Evolutionary conservation across 306 rosid species (phyloP).

Genomic region (Vigna angularis): DNA sequence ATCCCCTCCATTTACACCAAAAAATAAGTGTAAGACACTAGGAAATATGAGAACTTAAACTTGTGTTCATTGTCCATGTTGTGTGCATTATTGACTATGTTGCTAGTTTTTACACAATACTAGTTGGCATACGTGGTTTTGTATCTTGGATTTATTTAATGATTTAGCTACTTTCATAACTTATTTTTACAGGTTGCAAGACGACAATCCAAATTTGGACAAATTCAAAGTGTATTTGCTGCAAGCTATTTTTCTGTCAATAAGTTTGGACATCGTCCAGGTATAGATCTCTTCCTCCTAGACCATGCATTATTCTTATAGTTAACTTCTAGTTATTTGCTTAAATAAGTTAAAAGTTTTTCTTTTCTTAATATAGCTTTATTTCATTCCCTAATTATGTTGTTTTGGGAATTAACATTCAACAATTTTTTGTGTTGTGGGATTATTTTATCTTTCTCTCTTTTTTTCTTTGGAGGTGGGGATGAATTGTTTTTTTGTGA

Average conservation of each 20-base stretch:
- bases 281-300: slow-evolving; percentile 43
- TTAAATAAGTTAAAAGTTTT: neutral
- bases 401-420: slow-evolving; percentile 11
- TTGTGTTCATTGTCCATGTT: neutral
- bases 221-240: slow-evolving; percentile 40
- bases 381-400: neutral
- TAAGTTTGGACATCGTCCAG: slow-evolving; percentile 52
- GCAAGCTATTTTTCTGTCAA: slow-evolving; percentile 50
- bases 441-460: neutral
- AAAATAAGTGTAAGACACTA: neutral
- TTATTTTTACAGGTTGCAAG: slow-evolving; percentile 67
- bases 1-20: neutral
- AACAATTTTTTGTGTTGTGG: neutral
- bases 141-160: neutral
- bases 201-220: slow-evolving; percentile 53
- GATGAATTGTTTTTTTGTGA: neutral
- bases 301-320: neutral
- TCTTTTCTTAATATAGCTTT: neutral
- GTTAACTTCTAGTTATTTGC: neutral
- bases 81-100: slow-evolving; percentile 8
- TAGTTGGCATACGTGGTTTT: neutral
- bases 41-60: slow-evolving; percentile 14
- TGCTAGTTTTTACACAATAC: neutral
- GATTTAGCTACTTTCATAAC: slow-evolving; percentile 22
- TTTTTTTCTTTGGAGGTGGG: neutral